Evolutionary conservation across 331 rosid species (phyloP).

Genomic region (Acacia concinna): DNA sequence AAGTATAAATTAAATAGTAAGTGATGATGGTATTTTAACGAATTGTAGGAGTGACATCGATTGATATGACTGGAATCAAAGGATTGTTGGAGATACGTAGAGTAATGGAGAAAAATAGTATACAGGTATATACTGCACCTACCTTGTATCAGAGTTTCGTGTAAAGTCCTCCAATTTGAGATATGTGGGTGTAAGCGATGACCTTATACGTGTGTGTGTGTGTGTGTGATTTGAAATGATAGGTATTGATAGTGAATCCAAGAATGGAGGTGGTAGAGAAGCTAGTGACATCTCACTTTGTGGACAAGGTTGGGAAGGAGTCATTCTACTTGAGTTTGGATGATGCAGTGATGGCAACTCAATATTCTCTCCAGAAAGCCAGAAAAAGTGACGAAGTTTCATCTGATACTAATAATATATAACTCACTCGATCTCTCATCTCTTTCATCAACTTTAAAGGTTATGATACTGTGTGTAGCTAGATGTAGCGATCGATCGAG

Average conservation of each 20-base stretch:
- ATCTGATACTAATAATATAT: not conserved
- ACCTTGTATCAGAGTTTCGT: not conserved
- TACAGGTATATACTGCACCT: constrained; percentile 34
- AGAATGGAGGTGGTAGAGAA: constrained; percentile 55
- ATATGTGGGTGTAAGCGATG: not conserved
- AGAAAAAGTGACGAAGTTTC: not conserved
- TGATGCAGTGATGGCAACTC: constrained; percentile 51
- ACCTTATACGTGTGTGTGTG: not conserved
- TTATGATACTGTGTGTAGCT: too few species aligned
- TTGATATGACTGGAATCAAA: constrained; percentile 53
- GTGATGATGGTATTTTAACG: not conserved
- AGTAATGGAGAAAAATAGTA: constrained; percentile 26
- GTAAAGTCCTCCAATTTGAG: not conserved
- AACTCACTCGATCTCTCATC: not conserved
- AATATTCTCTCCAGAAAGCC: constrained; percentile 34
- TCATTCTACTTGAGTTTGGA: constrained; percentile 39
- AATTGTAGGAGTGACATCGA: constrained; percentile 45
- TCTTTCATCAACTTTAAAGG: not conserved
- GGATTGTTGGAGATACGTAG: constrained; percentile 40
- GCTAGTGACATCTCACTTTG: constrained; percentile 44
- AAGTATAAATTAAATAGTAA: not conserved
- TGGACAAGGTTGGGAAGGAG: constrained; percentile 46
- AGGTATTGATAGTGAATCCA: constrained; percentile 51
- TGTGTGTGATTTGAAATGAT: too few species aligned
- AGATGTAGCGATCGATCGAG: too few species aligned